Percentiles rank a stretch among this genome's conserved stretches.
These are phyloP conservation scores for Ramularia endophylla DNA, from an alignment of 2,329 filamentous ascomycete genomes.

Conservation along the genomic window DNA sequence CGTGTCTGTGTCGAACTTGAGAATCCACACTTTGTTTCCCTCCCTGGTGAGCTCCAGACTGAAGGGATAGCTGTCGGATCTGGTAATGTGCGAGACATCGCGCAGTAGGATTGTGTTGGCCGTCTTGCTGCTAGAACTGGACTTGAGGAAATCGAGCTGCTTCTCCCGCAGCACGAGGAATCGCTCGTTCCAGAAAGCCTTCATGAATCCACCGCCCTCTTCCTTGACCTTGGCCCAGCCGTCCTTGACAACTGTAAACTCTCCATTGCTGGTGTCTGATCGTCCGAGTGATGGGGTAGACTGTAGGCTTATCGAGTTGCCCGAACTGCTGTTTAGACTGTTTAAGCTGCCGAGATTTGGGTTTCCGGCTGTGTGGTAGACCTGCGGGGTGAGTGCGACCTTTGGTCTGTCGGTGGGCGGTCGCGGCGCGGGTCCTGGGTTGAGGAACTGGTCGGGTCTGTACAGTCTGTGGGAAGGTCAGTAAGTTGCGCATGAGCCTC, in stretches of 20 bases:
- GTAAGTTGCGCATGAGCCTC: neutral
- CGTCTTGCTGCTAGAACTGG: conserved; percentile 71
- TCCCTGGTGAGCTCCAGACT: conserved; percentile 94
- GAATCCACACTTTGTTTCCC: conserved; percentile 76
- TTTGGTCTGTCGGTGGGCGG: conserved; percentile 74
- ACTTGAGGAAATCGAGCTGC: conserved; percentile 90
- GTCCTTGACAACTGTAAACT: conserved; percentile 46
- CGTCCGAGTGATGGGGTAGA: conserved; percentile 35
- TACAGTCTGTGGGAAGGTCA: conserved; percentile 46
- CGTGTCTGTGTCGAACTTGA: conserved; percentile 90
- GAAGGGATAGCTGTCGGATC: conserved; percentile 84
- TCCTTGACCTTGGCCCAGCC: conserved; percentile 86
- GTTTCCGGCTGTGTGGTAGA: conserved; percentile 64
- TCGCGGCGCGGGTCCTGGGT: conserved; percentile 87
- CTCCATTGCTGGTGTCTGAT: conserved; percentile 35
- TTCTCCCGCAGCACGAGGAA: conserved; percentile 90
- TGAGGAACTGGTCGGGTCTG: conserved; percentile 74
- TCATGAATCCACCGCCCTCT: conserved; percentile 63
- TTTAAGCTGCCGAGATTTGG: conserved; percentile 45
- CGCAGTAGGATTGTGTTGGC: conserved; percentile 79
- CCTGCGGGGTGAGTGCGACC: conserved; percentile 70
- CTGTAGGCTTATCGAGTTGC: conserved; percentile 19
- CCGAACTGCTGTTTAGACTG: conserved; percentile 30
- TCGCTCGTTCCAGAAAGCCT: conserved; percentile 72
- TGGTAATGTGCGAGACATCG: conserved; percentile 82